Evolutionary conservation across 768 basidiomycete genomes (phyloP), one percentile per base, ranked within the genome.

Genomic region (Lactarius hatsudake): DNA sequence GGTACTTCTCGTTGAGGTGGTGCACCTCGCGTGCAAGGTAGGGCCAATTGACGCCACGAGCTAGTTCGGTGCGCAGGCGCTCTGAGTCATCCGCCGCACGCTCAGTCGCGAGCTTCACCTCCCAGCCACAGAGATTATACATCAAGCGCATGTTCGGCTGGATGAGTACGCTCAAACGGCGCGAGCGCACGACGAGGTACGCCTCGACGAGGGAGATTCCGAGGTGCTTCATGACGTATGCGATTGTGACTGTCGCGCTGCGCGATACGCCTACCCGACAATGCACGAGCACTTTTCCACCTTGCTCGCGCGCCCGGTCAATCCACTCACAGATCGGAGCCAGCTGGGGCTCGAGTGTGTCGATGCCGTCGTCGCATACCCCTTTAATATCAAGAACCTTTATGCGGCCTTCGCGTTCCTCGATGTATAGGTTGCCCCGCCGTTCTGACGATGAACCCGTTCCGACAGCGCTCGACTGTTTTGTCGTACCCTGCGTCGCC

Each of bases 251-350:
- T 38, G 94, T 96, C 34, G 96, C 96, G 73, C 91, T 93, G 67
- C 96, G 81, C 54, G 90, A 93, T 53, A 98, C 96, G n/a, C 96
- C 96, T n/a, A 98, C 96, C n/a, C 95, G 85, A 77, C 96, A 98
- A 77, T 98, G 96, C 9, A 98, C 94, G 61, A 98, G 82, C 40
- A 96, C 89, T 74, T 91, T 91, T 2, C 96, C 96, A 8, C 96
- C 95, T 59, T 87, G 84, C 40, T 79, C 76, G 48, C 93, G 80
- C 53, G 94, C 96, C 60, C 85, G 82, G 73, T 96, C 94, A 72
- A 98, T 98, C 93, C 95, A 98, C 56, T 88, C 89, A 74, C 94
- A 94, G 51, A 96, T 91, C 2, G 90, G 88, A 66, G 87, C 87
- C 38, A 98, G 83, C 76, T 95, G 89, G 7, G 92, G 93, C 73